Percentiles rank a stretch among this genome's conserved stretches.
Evolutionary conservation across 495 filamentous ascomycete species (phyloP).

Genomic region (Pseudomonodictys pantanalensis): DNA sequence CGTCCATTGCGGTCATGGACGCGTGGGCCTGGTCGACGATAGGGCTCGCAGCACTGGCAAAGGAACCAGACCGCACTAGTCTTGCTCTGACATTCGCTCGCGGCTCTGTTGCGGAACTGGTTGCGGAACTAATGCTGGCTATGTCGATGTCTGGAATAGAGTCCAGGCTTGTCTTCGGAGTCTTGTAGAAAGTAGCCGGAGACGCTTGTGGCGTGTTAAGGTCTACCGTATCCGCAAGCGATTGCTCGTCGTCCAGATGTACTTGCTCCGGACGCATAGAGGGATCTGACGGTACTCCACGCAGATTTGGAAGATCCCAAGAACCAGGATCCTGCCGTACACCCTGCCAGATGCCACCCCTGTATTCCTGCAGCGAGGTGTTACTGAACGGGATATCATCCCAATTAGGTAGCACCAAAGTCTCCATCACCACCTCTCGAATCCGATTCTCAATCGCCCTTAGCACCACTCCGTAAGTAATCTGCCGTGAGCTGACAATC

Average conservation of each 20-base stretch:
- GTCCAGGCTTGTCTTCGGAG: neutral
- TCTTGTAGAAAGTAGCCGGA: too few species aligned
- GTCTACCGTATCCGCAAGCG: too few species aligned
- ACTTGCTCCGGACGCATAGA: too few species aligned
- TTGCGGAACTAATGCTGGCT: slow-evolving; percentile 1
- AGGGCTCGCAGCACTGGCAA: slow-evolving; percentile 62
- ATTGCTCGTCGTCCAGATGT: too few species aligned
- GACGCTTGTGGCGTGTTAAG: too few species aligned
- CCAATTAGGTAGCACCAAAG: slow-evolving; percentile 90
- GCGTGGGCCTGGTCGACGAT: slow-evolving; percentile 59
- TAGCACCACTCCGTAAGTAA: slow-evolving; percentile 87
- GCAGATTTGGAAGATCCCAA: neutral
- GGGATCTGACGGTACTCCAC: neutral
- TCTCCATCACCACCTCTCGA: slow-evolving; percentile 87
- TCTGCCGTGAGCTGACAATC: slow-evolving; percentile 90
- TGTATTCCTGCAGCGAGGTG: slow-evolving; percentile 69
- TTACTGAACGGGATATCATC: slow-evolving; percentile 89
- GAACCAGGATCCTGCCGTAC: too few species aligned
- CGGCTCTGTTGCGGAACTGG: slow-evolving; percentile 10
- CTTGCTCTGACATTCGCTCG: slow-evolving; percentile 44
- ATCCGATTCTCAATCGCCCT: slow-evolving; percentile 92
- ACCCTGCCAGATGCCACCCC: slow-evolving; percentile 82
- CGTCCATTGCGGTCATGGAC: slow-evolving; percentile 51
- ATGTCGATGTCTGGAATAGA: neutral
- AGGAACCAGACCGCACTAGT: slow-evolving; percentile 60